Conservation (phyloP, 2,329 filamentous ascomycete genomes). For the Phyllosticta citribraziliensis region DNA sequence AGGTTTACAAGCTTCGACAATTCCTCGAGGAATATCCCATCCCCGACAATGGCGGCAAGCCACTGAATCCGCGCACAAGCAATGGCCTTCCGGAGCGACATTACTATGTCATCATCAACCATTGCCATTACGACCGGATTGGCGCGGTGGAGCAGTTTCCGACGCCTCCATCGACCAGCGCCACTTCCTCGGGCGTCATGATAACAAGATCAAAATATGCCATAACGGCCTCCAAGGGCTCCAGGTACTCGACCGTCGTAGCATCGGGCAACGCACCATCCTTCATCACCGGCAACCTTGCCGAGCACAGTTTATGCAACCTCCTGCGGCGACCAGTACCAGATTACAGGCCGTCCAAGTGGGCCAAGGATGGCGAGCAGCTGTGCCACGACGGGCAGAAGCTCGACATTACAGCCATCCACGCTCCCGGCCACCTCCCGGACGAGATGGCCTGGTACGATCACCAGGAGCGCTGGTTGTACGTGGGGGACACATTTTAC, state of each 20-base stretch:
- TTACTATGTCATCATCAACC: conserved; percentile 36
- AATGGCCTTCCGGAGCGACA: conserved; percentile 9
- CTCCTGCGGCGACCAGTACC: conserved; percentile 25
- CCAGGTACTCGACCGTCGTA: conserved; percentile 16
- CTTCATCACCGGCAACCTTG: conserved; percentile 33
- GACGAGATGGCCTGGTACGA: conserved; percentile 39
- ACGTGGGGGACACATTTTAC: conserved; percentile 40
- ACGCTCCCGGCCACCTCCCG: conserved; percentile 39
- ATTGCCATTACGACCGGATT: conserved; percentile 39
- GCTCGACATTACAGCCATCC: conserved; percentile 33
- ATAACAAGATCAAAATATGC: neutral
- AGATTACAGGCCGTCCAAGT: conserved; percentile 32
- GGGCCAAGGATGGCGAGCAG: conserved; percentile 29
- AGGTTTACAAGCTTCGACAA: conserved; percentile 26
- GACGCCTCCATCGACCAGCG: neutral
- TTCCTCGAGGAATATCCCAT: conserved; percentile 35
- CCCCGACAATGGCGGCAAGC: conserved; percentile 22
- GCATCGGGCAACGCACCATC: conserved; percentile 27
- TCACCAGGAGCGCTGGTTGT: conserved; percentile 32
- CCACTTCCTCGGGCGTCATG: neutral
- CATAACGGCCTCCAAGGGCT: conserved; percentile 13
- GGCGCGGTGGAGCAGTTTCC: conserved; percentile 29
- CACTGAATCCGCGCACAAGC: conserved; percentile 27
- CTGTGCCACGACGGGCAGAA: conserved; percentile 17
- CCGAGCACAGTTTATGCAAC: conserved; percentile 32